Evolutionary conservation across 148 eudicot species (phyloP).

Genomic region (Simmondsia chinensis): DNA sequence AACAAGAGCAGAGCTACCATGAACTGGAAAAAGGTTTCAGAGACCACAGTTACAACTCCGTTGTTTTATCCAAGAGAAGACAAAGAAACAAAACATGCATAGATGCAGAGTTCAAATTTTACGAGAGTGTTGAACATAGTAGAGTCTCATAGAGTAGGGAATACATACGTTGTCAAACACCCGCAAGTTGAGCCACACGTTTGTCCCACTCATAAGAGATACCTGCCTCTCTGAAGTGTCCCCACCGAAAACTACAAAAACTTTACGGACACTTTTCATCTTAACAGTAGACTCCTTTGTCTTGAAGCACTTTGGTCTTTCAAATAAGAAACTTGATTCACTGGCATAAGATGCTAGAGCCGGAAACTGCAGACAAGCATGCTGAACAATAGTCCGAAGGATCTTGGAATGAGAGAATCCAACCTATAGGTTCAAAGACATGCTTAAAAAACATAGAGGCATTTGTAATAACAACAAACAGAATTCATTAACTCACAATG

Average conservation of each 20-base stretch:
- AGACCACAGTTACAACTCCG: too few relatives aligned
- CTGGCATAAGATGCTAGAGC: slow-evolving; percentile 23
- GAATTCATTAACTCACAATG: too few relatives aligned
- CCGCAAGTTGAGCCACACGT: slow-evolving; percentile 87
- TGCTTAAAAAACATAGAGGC: not conserved
- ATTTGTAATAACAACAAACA: too few relatives aligned
- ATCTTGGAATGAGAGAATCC: slow-evolving; percentile 86
- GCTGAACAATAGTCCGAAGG: slow-evolving; percentile 61
- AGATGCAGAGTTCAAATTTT: too few relatives aligned
- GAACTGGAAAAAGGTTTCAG: too few relatives aligned
- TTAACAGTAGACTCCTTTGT: slow-evolving; percentile 13
- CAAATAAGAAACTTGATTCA: slow-evolving; percentile 19
- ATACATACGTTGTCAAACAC: slow-evolving; percentile 66
- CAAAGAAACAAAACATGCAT: too few relatives aligned
- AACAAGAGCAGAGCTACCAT: too few relatives aligned
- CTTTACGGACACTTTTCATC: slow-evolving; percentile 29
- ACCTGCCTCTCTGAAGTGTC: slow-evolving; percentile 93
- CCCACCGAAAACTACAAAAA: slow-evolving; percentile 84
- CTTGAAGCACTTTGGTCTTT: slow-evolving; percentile 18
- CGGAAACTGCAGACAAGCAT: slow-evolving; percentile 64
- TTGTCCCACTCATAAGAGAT: slow-evolving; percentile 92
- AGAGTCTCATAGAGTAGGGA: too few relatives aligned
- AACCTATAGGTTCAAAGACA: slow-evolving; percentile 33
- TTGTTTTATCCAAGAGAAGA: too few relatives aligned
- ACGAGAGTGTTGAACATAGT: too few relatives aligned